Conservation (phyloP, 2,329 filamentous ascomycete genomes). For the Septoria petroselini region DNA sequence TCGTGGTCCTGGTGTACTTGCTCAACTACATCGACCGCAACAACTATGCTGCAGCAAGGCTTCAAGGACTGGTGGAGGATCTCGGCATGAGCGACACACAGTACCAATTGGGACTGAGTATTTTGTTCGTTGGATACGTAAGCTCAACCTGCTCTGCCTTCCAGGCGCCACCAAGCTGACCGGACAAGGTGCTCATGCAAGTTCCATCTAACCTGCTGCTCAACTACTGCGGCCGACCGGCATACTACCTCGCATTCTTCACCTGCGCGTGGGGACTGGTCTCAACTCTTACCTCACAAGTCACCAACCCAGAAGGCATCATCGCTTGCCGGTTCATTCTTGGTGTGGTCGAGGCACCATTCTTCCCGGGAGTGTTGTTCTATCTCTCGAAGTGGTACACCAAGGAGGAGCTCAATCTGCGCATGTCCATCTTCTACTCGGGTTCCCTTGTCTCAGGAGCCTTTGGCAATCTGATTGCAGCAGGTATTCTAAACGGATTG, state of each 20-base stretch:
- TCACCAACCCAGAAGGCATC: constrained; percentile 30
- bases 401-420: constrained; percentile 63
- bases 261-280: constrained; percentile 75
- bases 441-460: constrained; percentile 68
- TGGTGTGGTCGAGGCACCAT: constrained; percentile 59
- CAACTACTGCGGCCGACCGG: constrained; percentile 60
- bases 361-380: constrained; percentile 49
- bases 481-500: constrained; percentile 65
- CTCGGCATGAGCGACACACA: constrained; percentile 55
- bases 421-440: constrained; percentile 64
- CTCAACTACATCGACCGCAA: constrained; percentile 43
- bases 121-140: constrained; percentile 60
- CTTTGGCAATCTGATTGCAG: constrained; percentile 61
- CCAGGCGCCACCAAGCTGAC: constrained; percentile 6
- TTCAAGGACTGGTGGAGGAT: constrained; percentile 63
- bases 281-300: constrained; percentile 48
- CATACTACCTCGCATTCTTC: constrained; percentile 65
- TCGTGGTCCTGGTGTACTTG: constrained; percentile 62
- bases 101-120: constrained; percentile 59
- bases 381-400: constrained; percentile 68
- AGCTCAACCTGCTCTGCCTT: constrained; percentile 29
- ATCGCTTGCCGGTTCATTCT: constrained; percentile 56
- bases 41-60: constrained; percentile 63
- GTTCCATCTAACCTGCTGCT: constrained; percentile 69
- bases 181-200: constrained; percentile 36